Evolutionary conservation across 306 rosid genomes (phyloP), one percentile per base, ranked within the genome.

Genomic region (Calophaca sinica): DNA sequence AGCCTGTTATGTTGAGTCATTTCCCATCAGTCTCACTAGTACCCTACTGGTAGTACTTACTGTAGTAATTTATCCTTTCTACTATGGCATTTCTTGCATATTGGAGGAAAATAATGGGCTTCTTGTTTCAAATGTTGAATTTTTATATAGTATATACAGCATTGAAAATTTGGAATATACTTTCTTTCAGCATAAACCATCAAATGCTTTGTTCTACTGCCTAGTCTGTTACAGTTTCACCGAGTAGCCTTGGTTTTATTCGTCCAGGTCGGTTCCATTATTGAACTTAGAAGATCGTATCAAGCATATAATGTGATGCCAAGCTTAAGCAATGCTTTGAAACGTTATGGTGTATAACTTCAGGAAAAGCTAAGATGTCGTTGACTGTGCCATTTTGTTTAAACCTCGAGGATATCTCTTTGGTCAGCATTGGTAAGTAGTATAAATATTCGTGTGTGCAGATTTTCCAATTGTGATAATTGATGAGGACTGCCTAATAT

Each of bases 241-340:
- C 73, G 46, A 82, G 49, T 53, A 57, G 67, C 65, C 41, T 86
- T 80, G 71, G 45, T 85, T 80, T 79, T 75, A 72, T 72, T 72
- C 84, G 62, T 82, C 64, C 90, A 92, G 99, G 99, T 94, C 48
- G 97, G 97, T 84, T 94, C 99, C 57, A 92, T 94, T 57, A 94
- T 94, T 65, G 99, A 94, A 80, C 93, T 94, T 6, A 85, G 99
- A 89, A 87, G 99, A 87, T 94, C 97, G 5, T 94, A 92, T 81
- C 99, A 94, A 81, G 99, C 97, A 32, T 94, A 94, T 59, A 94
- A 94, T 55, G 99, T 94, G 35, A 94, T 94, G 99, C 99, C 96
- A 66, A 80, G 93, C 84, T 86, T 92, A 77, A 94, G 99, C 86
- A 92, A 87, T 71, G 98, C 97, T 57, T 70, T 94, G 79, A 90